Base-by-base conservation (phyloP, 2,329 filamentous ascomycete species). In the Pyrenophora seminiperda region DNA sequence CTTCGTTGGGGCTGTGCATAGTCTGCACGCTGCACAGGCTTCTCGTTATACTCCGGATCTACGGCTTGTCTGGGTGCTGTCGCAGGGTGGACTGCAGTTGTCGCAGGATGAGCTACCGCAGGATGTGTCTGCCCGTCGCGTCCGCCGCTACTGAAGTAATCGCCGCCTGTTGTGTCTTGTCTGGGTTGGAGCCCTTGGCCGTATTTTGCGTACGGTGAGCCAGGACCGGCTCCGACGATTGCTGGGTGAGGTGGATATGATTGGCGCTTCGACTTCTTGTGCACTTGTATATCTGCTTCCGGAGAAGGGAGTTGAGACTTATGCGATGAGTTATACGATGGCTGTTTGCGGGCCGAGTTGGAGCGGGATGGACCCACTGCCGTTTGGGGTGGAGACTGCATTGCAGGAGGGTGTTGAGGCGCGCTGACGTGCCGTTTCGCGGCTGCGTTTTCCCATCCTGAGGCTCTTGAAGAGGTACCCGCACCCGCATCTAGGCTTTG, bases 241-340 rank as follows among this genome's bases (percentile, higher is more conserved):
- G 70, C 70, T 4, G 70, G 70, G 40, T 72, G 70, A 9, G 70
- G 68, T 10, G 68, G 70, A 38, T 71, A 72, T 9, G 58, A 63
- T 22, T 70, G 63, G 10, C 70, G 60, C 47, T 70, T 72, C 1
- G 55, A 50, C 10, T 55, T 49, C 30, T 43, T 52, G 29, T 47
- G 46, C 18, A 57, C 56, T 7, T 51, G 56, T 5, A 63, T 63
- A 30, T 37, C 41, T 10, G 50, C 50, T 7, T 53, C 51, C 18
- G 43, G 45, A 15, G 52, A 39, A n/a, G 69, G 68, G 6, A 72
- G 57, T 33, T 72, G 70, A 5, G 63, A 66, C 43, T 68, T 67
- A 57, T 72, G 69, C 30, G 65, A 69, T 6, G 69, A 70, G 41
- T 71, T 71, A 46, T 67, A 59, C 6, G 54, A 65, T 9, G 67